Conservation (phyloP, 73 alveolate species). For the Paramecium sexaurelia region DNA sequence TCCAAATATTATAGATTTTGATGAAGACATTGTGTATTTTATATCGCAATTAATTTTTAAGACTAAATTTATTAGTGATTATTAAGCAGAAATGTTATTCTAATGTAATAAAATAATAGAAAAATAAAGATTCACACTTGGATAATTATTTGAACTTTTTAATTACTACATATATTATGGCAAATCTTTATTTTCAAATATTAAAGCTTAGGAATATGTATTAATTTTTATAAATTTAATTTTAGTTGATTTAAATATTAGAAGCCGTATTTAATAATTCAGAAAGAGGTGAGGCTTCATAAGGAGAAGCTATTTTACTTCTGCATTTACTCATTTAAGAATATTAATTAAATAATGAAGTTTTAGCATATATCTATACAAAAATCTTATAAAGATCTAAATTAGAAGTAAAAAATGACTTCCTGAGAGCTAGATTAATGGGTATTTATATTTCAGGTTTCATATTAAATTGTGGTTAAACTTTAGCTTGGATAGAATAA, state of each 20-base stretch:
- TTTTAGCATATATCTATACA: background rate
- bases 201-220: background rate
- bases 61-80: background rate
- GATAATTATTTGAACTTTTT: background rate
- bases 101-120: background rate
- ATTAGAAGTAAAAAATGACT: background rate
- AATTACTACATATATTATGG: background rate
- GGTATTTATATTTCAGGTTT: background rate
- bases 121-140: background rate
- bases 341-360: background rate
- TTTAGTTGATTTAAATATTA: background rate
- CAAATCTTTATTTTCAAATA: background rate
- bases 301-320: background rate
- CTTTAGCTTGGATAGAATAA: background rate
- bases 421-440: background rate
- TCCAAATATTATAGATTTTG: background rate
- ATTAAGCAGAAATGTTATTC: background rate
- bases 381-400: background rate
- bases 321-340: conserved; percentile 3
- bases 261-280: background rate
- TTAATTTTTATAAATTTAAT: background rate
- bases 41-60: background rate
- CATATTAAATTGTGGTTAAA: background rate
- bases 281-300: background rate
- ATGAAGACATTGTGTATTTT: background rate